Evolutionary conservation across 108 stramenopile species (phyloP), one percentile per base, ranked within the genome.

Genomic region (Cyclotella choctawhatcheeana): DNA sequence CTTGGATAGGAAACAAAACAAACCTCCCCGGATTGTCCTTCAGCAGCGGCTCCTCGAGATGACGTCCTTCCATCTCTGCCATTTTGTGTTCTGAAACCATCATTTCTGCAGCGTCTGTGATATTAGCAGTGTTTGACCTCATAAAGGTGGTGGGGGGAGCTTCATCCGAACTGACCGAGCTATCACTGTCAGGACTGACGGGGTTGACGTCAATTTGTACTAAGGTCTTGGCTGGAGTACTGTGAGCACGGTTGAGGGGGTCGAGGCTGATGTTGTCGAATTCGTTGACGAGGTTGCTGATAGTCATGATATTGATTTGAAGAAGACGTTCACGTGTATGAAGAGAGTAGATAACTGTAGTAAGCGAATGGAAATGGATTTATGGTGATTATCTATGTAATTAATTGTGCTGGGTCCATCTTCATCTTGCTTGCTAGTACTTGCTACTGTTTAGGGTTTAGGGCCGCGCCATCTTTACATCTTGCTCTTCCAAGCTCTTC

Each of bases 1-100:
- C 97, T 83, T 98, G 82, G 84, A 99, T 99, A 13, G 99, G 99
- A 81, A 99, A 99, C 33, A 99, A 79, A 29, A 99, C 98, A 79
- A 99, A 99, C 30, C 99, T 89, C 30, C 83, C 82, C 2, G 95
- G 95, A 63, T 96, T 96, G 70, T 89, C 92, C 74, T 69, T 79
- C 47, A 96, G 60, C 1, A 96, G 79, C 32, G 95, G 95, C 65
- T 78, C 81, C 50, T 73, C 72, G 16, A 33, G 65, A 30, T 82
- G 82, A 5, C 58, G 62, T 18, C 92, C 92, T 6, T 75, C 82
- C 51, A 86, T 65, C 77, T 93, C 92, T 10, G 44, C 59, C 17
- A 74, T 53, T 59, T 89, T 93, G 77, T 93, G 92, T 30, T 90
- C 88, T 1, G 89, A 83, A 56, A 88, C 80, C 8, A 45, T 64